Evolutionary conservation across 257 asterid genomes (phyloP).

Genomic region (Craterostigma plantagineum): DNA sequence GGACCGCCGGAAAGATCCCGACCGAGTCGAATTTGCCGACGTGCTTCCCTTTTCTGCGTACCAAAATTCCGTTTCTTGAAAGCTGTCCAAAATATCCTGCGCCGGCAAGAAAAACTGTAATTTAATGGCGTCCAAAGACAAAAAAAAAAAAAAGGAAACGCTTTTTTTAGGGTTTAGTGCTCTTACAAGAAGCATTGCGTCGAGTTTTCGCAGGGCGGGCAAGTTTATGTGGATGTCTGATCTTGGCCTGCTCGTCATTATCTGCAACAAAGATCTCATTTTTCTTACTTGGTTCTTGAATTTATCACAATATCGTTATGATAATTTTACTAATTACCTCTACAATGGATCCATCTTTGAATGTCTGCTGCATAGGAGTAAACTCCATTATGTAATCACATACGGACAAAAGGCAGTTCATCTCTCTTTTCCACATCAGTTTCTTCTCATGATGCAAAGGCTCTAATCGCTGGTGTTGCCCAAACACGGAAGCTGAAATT

Average conservation of each 20-base stretch:
- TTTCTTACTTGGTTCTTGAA: not conserved
- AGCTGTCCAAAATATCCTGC: conserved; percentile 71
- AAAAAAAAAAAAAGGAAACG: too few relatives aligned
- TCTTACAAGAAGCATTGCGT: conserved; percentile 67
- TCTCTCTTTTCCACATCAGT: conserved; percentile 7
- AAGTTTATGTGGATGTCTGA: conserved; percentile 63
- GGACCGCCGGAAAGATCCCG: conserved; percentile 53
- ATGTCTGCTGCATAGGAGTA: conserved; percentile 13
- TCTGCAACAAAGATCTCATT: conserved; percentile 18
- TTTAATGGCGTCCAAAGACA: not conserved
- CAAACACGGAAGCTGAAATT: conserved; percentile 69
- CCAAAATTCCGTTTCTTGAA: conserved; percentile 70
- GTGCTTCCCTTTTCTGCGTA: conserved; percentile 72
- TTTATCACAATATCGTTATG: not conserved
- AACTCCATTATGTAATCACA: conserved; percentile 6
- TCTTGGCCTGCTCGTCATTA: conserved; percentile 65
- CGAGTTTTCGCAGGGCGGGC: conserved; percentile 70
- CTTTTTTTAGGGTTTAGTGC: not conserved
- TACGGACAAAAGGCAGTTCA: conserved; percentile 3
- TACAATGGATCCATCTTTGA: conserved; percentile 39
- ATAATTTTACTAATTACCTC: conserved; percentile 31
- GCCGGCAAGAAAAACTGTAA: not conserved
- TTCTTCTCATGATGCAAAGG: conserved; percentile 7
- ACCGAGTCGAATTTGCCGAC: conserved; percentile 33
- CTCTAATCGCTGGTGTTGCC: conserved; percentile 59